phyloP scores from a whole-genome alignment of 345 rosid species.

The Raphanus sativus region DNA sequence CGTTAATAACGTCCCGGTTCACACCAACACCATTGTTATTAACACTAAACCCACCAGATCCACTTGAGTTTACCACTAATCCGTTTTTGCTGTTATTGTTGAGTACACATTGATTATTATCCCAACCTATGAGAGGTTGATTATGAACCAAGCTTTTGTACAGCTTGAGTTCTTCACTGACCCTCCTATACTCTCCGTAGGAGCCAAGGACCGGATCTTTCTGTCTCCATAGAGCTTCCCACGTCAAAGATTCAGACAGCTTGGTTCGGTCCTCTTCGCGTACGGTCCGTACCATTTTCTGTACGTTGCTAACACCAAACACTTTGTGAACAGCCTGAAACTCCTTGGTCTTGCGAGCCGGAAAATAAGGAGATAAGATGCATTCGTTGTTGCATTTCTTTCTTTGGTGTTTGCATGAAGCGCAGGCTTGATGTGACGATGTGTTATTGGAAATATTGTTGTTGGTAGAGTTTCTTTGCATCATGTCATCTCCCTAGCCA shows the following conservation, averaged over 20 bases:
- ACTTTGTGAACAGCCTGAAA: slow-evolving; percentile 44
- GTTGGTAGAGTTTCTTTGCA: slow-evolving; percentile 28
- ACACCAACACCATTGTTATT: slow-evolving; percentile 26
- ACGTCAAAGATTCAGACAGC: slow-evolving; percentile 62
- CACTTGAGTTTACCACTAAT: slow-evolving; percentile 15
- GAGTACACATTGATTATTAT: slow-evolving; percentile 22
- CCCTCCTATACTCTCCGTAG: slow-evolving; percentile 54
- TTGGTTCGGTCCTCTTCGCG: slow-evolving; percentile 47
- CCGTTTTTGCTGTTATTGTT: slow-evolving; percentile 30
- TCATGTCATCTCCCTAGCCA: slow-evolving; percentile 31
- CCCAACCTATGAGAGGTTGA: slow-evolving; percentile 35
- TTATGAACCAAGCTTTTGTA: slow-evolving; percentile 42
- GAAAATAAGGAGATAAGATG: slow-evolving; percentile 39
- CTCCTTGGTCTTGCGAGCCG: slow-evolving; percentile 37
- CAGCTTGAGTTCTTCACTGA: slow-evolving; percentile 53
- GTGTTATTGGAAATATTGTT: slow-evolving; percentile 13
- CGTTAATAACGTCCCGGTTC: slow-evolving; percentile 1
- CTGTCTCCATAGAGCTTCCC: slow-evolving; percentile 79
- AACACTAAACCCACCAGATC: slow-evolving; percentile 25
- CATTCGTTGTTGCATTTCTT: slow-evolving; percentile 44
- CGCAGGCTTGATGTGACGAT: slow-evolving; percentile 44
- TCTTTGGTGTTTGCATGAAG: slow-evolving; percentile 46
- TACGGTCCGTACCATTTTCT: slow-evolving; percentile 52
- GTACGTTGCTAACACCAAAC: slow-evolving; percentile 44
- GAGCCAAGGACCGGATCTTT: slow-evolving; percentile 66